A percentile compares a stretch with the other conserved stretches of the same genome.
These are phyloP conservation scores for Ceratobasidium sp. DNA, from an alignment of 1,284 basidiomycete species.

Conservation along the genomic window DNA sequence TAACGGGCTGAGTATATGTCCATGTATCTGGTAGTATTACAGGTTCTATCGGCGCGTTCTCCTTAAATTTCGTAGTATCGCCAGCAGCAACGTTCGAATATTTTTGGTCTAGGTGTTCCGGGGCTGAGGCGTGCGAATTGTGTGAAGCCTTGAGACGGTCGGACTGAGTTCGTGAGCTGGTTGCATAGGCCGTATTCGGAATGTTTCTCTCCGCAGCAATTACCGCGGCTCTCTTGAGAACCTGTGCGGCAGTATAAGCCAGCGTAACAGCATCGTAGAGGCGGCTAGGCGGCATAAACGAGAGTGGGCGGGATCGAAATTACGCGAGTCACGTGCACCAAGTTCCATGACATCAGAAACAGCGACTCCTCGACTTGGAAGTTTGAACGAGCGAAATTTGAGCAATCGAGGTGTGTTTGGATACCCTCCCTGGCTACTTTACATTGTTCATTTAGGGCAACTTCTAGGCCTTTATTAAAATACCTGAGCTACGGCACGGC, in stretches of 20 bases:
- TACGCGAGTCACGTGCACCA: too few relatives aligned
- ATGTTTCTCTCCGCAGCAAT: conserved; percentile 22
- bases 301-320: neutral
- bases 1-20: neutral
- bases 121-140: neutral
- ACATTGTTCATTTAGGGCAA: too few relatives aligned
- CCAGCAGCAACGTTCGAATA: neutral
- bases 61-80: neutral
- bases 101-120: neutral
- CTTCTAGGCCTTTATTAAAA: too few relatives aligned
- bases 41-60: neutral
- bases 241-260: conserved; percentile 26
- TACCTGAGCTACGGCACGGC: too few relatives aligned
- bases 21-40: neutral
- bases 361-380: too few relatives aligned
- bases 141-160: neutral
- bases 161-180: conserved; percentile 1
- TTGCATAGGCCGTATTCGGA: neutral
- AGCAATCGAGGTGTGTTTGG: too few relatives aligned
- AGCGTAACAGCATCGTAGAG: conserved; percentile 39
- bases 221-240: conserved; percentile 36
- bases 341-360: too few relatives aligned
- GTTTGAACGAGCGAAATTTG: too few relatives aligned
- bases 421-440: too few relatives aligned
- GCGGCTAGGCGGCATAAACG: conserved; percentile 33